Evolutionary conservation across 2,329 filamentous ascomycete species (phyloP).

Genomic region (Nectriaceae sp.): DNA sequence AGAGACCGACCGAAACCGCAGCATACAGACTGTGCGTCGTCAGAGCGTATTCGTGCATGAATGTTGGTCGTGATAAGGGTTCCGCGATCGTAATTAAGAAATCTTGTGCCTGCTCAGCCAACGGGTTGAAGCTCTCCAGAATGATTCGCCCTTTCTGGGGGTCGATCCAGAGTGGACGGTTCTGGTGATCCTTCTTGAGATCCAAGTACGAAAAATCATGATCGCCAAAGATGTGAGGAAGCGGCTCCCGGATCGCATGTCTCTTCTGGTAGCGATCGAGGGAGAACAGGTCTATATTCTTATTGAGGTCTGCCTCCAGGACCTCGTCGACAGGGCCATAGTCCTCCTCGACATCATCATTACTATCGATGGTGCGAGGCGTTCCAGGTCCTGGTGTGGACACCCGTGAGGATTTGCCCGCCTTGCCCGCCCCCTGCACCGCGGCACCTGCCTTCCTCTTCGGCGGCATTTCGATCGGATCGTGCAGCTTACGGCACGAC

Average conservation of each 20-base stretch:
- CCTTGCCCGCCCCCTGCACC: constrained; percentile 52
- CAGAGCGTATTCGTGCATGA: constrained; percentile 90
- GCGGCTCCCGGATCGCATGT: constrained; percentile 44
- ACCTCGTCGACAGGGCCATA: constrained; percentile 53
- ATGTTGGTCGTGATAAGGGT: constrained; percentile 84
- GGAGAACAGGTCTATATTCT: constrained; percentile 62
- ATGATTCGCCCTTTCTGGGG: constrained; percentile 84
- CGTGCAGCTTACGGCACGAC: constrained; percentile 9
- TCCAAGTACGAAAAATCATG: constrained; percentile 79
- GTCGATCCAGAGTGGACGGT: constrained; percentile 93
- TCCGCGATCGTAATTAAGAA: constrained; percentile 96
- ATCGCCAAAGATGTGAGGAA: constrained; percentile 49
- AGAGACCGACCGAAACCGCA: constrained; percentile 90
- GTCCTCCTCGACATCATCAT: constrained; percentile 52
- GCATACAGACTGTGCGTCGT: constrained; percentile 94
- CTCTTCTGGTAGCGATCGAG: constrained; percentile 53
- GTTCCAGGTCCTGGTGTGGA: constrained; percentile 64
- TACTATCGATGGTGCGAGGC: constrained; percentile 58
- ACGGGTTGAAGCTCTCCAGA: constrained; percentile 88
- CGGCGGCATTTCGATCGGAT: constrained; percentile 56
- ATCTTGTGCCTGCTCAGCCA: constrained; percentile 85
- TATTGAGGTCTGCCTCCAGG: constrained; percentile 56
- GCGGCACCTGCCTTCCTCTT: constrained; percentile 67
- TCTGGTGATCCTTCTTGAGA: constrained; percentile 85
- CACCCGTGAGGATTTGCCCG: constrained; percentile 55